These are phyloP conservation scores for Hymenotorrendiella dingleyae DNA, from an alignment of 2,329 filamentous ascomycete genomes.

Conservation along the genomic window DNA sequence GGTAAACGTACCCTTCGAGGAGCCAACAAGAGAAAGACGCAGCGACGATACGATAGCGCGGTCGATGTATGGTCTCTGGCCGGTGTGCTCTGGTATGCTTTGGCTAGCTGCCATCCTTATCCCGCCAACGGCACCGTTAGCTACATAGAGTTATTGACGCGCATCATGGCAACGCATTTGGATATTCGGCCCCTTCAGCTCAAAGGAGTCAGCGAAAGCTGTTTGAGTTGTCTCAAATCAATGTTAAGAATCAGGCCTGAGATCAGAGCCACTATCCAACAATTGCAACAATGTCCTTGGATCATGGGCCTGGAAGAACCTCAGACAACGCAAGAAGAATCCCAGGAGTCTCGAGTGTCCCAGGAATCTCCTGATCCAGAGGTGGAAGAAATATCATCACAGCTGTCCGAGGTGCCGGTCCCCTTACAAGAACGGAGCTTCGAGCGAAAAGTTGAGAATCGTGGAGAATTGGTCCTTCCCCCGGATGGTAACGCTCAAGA, in stretches of 20 bases:
- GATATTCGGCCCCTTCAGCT: constrained; percentile 58
- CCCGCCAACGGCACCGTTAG: constrained; percentile 63
- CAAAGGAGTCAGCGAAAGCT: constrained; percentile 54
- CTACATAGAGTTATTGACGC: constrained; percentile 73
- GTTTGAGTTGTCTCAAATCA: constrained; percentile 67
- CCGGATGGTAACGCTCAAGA: too few species aligned
- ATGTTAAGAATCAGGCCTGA: constrained; percentile 81
- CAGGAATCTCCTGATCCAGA: constrained; percentile 17
- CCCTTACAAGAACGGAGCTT: too few species aligned
- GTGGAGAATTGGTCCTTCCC: too few species aligned
- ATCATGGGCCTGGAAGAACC: constrained; percentile 36
- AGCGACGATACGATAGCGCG: constrained; percentile 75
- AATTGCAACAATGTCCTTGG: constrained; percentile 72
- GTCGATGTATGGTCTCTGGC: constrained; percentile 97
- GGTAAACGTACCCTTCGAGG: constrained; percentile 44
- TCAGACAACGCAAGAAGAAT: constrained; percentile 19
- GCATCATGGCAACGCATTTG: constrained; percentile 74
- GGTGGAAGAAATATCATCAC: constrained; percentile 26
- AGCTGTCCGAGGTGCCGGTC: constrained; percentile 27
- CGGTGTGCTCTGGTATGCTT: constrained; percentile 80
- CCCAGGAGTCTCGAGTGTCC: too few species aligned
- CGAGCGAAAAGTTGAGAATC: too few species aligned
- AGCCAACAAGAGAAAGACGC: constrained; percentile 22
- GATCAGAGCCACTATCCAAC: constrained; percentile 64
- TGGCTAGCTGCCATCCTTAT: constrained; percentile 78